phyloP scores from a whole-genome alignment of 768 basidiomycete species.

The Suillus decipiens region DNA sequence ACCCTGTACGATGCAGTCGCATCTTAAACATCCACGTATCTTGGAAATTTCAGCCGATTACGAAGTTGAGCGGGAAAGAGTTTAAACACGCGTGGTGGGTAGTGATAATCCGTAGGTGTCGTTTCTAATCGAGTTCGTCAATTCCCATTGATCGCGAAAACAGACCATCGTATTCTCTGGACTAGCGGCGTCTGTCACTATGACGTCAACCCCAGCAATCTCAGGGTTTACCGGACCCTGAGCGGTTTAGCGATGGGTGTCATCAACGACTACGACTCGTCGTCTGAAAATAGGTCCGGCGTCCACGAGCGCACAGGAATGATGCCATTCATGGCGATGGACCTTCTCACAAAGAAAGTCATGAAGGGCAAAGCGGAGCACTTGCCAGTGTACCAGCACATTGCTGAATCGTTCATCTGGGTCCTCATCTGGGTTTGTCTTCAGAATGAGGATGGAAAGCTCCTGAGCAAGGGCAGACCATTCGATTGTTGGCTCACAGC shows the following conservation, averaged over 20 bases:
- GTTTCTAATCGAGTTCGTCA: background rate
- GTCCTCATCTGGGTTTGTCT: constrained; percentile 21
- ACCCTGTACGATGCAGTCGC: background rate
- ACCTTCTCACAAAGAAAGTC: constrained; percentile 23
- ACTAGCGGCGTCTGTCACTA: constrained; percentile 25
- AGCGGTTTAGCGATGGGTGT: constrained; percentile 19
- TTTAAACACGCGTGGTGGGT: background rate
- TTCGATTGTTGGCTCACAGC: background rate
- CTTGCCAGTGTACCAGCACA: constrained; percentile 34
- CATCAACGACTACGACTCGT: constrained; percentile 34
- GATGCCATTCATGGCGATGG: constrained; percentile 36
- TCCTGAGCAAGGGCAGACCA: background rate
- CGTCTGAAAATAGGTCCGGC: constrained; percentile 10
- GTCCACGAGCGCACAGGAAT: constrained; percentile 26
- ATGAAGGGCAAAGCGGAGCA: constrained; percentile 20
- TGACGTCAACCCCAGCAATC: constrained; percentile 34
- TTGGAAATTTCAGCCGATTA: background rate
- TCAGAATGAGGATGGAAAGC: background rate
- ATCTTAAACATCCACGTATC: constrained; percentile 8
- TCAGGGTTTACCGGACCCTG: constrained; percentile 28
- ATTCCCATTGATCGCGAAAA: background rate
- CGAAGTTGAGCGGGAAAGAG: background rate
- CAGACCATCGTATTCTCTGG: constrained; percentile 34
- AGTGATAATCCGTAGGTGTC: background rate
- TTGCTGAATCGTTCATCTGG: constrained; percentile 38